These are phyloP conservation scores for Candida krabiensis DNA, from an alignment of 805 yeast genomes.

Conservation along the genomic window DNA sequence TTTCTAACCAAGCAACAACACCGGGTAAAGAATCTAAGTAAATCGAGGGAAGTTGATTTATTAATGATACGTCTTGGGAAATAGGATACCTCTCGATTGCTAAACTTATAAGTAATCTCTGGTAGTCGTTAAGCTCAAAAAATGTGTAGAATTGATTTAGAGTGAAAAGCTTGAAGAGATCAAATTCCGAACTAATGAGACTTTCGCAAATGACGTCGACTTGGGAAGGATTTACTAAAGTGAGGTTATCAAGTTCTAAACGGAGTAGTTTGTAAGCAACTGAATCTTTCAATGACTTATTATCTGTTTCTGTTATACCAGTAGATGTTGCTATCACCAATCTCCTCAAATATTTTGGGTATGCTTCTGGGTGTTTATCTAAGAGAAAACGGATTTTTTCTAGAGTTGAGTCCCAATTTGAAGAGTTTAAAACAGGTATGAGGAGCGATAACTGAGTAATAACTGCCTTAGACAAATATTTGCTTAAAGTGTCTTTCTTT, in stretches of 20 bases:
- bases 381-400: constrained; percentile 50
- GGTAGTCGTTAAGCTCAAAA: constrained; percentile 24
- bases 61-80: constrained; percentile 6
- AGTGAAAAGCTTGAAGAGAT: constrained; percentile 29
- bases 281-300: constrained; percentile 21
- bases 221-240: constrained; percentile 18
- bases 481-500: constrained; percentile 9
- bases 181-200: constrained; percentile 24
- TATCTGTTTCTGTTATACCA: constrained; percentile 22
- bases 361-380: constrained; percentile 35
- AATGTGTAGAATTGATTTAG: constrained; percentile 32
- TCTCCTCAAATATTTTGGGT: constrained; percentile 32
- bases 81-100: constrained; percentile 25
- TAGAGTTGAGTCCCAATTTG: constrained; percentile 39
- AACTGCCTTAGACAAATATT: constrained; percentile 32
- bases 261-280: constrained; percentile 21
- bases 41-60: constrained; percentile 24
- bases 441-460: constrained; percentile 56
- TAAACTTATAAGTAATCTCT: constrained; percentile 26
- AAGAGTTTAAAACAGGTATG: constrained; percentile 41
- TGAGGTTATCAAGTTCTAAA: constrained; percentile 24
- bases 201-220: constrained; percentile 14
- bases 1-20: constrained; percentile 27
- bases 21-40: constrained; percentile 29
- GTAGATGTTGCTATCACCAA: constrained; percentile 21